phyloP scores from a whole-genome alignment of 2,329 filamentous ascomycete genomes.

The Arthrocladium fulminans region DNA sequence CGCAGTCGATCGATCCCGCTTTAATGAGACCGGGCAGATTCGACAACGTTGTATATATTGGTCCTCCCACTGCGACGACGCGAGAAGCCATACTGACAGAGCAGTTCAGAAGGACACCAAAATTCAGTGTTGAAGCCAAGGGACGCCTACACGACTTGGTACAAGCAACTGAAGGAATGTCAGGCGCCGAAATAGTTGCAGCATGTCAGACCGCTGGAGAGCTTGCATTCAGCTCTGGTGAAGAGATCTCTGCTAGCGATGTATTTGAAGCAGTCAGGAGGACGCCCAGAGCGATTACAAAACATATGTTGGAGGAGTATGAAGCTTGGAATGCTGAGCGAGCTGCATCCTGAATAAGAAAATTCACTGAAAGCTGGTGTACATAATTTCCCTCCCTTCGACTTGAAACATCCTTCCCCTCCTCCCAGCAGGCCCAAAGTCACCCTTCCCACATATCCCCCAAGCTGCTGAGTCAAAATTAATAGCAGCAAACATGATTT shows the following conservation, averaged over 20 bases:
- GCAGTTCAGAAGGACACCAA: slow-evolving; percentile 41
- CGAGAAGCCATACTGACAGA: slow-evolving; percentile 68
- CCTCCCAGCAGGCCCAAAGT: not conserved
- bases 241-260: slow-evolving; percentile 37
- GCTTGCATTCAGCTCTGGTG: slow-evolving; percentile 32
- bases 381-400: no score
- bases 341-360: not conserved
- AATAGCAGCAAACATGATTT: no score
- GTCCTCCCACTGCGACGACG: slow-evolving; percentile 64
- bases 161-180: slow-evolving; percentile 61
- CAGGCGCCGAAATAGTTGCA: slow-evolving; percentile 70
- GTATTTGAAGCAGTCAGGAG: slow-evolving; percentile 36
- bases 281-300: slow-evolving; percentile 20
- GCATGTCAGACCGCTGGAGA: slow-evolving; percentile 47
- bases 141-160: slow-evolving; percentile 51
- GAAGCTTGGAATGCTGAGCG: slow-evolving; percentile 18
- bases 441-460: no score
- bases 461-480: no score
- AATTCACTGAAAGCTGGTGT: slow-evolving; percentile 3
- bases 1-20: slow-evolving; percentile 75
- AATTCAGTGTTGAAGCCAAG: slow-evolving; percentile 50
- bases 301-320: slow-evolving; percentile 17
- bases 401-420: not conserved
- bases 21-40: slow-evolving; percentile 79
- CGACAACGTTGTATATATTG: slow-evolving; percentile 76